Percentiles rank a stretch among this genome's conserved stretches.
These are phyloP conservation scores for Hypoxylon fragiforme DNA, from an alignment of 495 filamentous ascomycete genomes.

Conservation along the genomic window DNA sequence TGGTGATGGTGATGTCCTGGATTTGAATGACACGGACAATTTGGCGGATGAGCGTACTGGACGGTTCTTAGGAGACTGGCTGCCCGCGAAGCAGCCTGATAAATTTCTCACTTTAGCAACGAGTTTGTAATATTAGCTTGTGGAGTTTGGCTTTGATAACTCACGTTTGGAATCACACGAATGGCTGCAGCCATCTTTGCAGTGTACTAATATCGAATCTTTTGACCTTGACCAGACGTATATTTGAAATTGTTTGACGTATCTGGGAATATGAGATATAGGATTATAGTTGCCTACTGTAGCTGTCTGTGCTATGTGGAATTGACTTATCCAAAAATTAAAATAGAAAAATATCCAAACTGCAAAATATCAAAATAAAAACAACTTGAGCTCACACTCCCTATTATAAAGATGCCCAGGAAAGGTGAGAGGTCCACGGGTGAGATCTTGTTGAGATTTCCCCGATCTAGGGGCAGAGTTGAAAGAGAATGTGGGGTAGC, in stretches of 20 bases:
- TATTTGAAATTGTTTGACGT: too few relatives aligned
- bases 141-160: conserved; percentile 24
- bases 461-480: conserved; percentile 3
- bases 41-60: conserved; percentile 86
- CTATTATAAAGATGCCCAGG: too few relatives aligned
- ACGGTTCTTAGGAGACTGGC: conserved; percentile 81
- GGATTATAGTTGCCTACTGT: too few relatives aligned
- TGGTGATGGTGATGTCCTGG: conserved; percentile 70
- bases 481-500: conserved; percentile 23
- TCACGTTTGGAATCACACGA: conserved; percentile 59
- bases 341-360: too few relatives aligned
- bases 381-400: too few relatives aligned
- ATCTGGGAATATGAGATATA: too few relatives aligned
- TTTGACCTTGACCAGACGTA: too few relatives aligned
- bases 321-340: too few relatives aligned
- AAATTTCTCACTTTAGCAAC: conserved; percentile 22
- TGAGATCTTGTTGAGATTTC: neutral
- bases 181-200: conserved; percentile 57
- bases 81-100: conserved; percentile 75
- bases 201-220: neutral
- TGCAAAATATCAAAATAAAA: too few relatives aligned
- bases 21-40: conserved; percentile 91
- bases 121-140: too few relatives aligned
- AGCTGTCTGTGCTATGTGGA: too few relatives aligned
- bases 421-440: too few relatives aligned